Conservation (phyloP, 768 basidiomycete species). For the Rhizopogon sp. region DNA sequence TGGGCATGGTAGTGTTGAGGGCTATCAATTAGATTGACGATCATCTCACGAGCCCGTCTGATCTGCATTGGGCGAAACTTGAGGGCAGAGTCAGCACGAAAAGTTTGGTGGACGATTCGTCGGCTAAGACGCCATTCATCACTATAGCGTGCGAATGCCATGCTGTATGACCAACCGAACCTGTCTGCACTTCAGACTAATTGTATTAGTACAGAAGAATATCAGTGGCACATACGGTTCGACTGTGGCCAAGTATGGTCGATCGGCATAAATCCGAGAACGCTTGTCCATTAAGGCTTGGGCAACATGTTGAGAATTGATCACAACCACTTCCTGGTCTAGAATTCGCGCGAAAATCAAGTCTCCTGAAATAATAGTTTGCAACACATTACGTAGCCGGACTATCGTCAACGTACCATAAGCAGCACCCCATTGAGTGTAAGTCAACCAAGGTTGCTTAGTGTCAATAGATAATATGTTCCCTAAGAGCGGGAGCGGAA, state of each 20-base stretch:
- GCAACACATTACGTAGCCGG: no score
- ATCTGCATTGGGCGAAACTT: conserved; percentile 2
- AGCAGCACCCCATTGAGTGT: conserved; percentile 6
- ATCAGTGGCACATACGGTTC: not conserved
- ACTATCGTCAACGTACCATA: conserved; percentile 1
- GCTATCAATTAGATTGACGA: not conserved
- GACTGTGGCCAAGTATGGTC: not conserved
- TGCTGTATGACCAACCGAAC: not conserved
- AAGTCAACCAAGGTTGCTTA: conserved; percentile 8
- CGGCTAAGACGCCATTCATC: conserved; percentile 23
- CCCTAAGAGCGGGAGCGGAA: conserved; percentile 5
- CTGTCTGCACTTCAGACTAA: not conserved
- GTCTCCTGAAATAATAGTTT: no score
- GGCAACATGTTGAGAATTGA: no score
- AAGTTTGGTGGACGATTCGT: conserved; percentile 1
- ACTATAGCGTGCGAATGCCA: not conserved
- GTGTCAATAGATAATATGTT: conserved; percentile 4
- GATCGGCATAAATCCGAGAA: conserved; percentile 1
- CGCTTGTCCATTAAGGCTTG: conserved; percentile 1
- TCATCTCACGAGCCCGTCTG: not conserved
- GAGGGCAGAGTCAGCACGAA: not conserved
- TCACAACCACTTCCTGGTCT: no score
- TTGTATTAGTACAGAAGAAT: not conserved
- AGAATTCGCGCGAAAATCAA: no score
- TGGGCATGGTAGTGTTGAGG: not conserved